Percentiles rank a stretch among this genome's conserved stretches.
phyloP scores from a whole-genome alignment of 23 red algal species.

The Gracilaria gracilis region DNA sequence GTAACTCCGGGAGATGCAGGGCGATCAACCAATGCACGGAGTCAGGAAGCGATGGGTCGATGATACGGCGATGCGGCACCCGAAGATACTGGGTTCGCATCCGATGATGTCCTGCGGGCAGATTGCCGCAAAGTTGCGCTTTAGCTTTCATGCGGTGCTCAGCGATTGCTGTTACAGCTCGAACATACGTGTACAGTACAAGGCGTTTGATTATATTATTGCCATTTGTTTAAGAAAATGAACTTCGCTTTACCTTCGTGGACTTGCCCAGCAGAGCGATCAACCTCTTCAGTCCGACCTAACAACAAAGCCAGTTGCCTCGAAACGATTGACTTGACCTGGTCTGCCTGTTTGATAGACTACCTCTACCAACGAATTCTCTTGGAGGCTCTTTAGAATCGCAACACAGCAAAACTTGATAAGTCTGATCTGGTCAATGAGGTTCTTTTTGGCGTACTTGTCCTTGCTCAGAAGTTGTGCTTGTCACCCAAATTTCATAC shows the following conservation, averaged over 20 bases:
- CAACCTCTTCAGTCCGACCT: too few relatives aligned
- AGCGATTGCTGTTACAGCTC: constrained; percentile 10
- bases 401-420: neutral
- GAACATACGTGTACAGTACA: neutral
- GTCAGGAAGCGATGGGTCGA: neutral
- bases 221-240: too few relatives aligned
- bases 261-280: too few relatives aligned
- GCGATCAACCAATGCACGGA: neutral
- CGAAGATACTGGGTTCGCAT: neutral
- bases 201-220: too few relatives aligned
- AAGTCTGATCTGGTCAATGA: neutral
- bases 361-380: too few relatives aligned
- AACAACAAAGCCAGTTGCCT: too few relatives aligned
- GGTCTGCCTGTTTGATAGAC: too few relatives aligned
- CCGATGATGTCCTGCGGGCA: neutral
- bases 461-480: neutral
- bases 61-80: neutral
- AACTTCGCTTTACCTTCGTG: too few relatives aligned
- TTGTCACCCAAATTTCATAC: neutral
- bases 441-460: neutral
- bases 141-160: neutral
- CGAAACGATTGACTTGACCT: too few relatives aligned
- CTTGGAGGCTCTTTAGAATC: too few relatives aligned
- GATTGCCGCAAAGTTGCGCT: neutral
- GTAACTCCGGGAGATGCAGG: neutral